Base-by-base conservation (phyloP, 2,329 filamentous ascomycete species). In the Aureobasidium sp. region DNA sequence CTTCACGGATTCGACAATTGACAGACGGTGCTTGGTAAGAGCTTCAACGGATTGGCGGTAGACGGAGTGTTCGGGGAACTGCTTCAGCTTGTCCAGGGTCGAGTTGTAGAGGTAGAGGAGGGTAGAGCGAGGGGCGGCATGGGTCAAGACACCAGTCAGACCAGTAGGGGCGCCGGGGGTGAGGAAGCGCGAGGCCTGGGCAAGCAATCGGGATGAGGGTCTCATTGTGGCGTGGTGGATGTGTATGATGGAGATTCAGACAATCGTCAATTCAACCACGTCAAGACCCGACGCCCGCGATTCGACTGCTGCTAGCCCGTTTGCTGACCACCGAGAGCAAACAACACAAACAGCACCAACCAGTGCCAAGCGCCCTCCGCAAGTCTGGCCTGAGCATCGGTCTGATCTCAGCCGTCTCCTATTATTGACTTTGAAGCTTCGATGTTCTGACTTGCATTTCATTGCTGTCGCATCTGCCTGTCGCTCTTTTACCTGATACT, bases 11-110 rank as follows among this genome's bases (percentile, higher is more conserved):
- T 94, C 85, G 70, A 99, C 82, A 67, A 97, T 86, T 39, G 80
- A 74, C 74, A 96, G 81, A 61, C 94, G 91, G 75, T 96, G 90
- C 73, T 88, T 89, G 49, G 93, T 97, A 63, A 96, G 80, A 41
- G 91, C 90, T 79, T 97, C 94, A 71, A 89, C 86, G 2, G 93
- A 95, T 78, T 96, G 90, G 65, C 94, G 90, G 81, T 99, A 99
- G 63, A 95, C 86, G 47, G 90, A 96, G 63, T 86, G 85, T 76
- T 91, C 88, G 69, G 94, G 94, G 69, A 96, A 83, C 25, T 69
- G 61, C 76, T 87, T 81, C 67, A 99, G 86, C 80, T 90, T 91
- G 71, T 91, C 84, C 73, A 99, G 88, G 11, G 92, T 97, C 68
- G 81, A 82, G 72, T 81, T 83, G 85, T 99, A 99, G 71, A 96